Base-by-base conservation (phyloP, 805 yeast genomes). In the Wickerhamiella spandovensis region DNA sequence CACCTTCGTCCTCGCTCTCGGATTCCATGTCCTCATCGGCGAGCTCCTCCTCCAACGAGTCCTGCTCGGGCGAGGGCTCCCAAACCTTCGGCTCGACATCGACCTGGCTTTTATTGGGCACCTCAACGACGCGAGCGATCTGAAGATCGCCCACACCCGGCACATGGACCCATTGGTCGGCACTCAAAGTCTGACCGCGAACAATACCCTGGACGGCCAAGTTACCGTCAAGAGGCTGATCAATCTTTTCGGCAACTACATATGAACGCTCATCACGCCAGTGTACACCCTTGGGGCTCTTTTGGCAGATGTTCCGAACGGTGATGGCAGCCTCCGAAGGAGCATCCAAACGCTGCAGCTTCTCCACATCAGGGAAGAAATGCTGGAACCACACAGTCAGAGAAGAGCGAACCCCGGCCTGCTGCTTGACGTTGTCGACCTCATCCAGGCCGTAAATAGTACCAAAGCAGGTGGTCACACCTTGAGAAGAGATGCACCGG, bases 201-300 rank as follows among this genome's bases (percentile, higher is more conserved):
- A 85, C 87, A 4, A 79, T 75, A 47, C 98, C 99, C 62, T 81
- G 82, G 6, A 92, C 75, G 6, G 76, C 76, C 38, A 88, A 62
- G 25, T 69, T 60, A 4, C 66, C 59, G 17, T 68, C 64, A n/a
- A 48, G 46, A n/a, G 22, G 44, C 71, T 76, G 76, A 21, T 64
- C 57, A 0, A 84, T 72, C 3, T 66, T 61, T 56, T 88, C 94
- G 1, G 94, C 89, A 9, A 92, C 74, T 48, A 92, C 48, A 68
- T 88, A 92, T 7, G 95, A 90, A 62, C 98, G 74, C n/a, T 80
- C 68, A 58, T 90, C 97, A 68, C 97, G 81, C 97, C 98, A 92
- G 22, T 77, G 77, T 45, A 94, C 72, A 0, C 85, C 78, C 61
- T 80, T 81, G 24, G 98, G 98, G 59, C 81, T 77, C 67, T 81